These are phyloP conservation scores for Cutaneotrichosporon sp. DNA, from an alignment of 1,284 basidiomycete species.

Conservation along the genomic window DNA sequence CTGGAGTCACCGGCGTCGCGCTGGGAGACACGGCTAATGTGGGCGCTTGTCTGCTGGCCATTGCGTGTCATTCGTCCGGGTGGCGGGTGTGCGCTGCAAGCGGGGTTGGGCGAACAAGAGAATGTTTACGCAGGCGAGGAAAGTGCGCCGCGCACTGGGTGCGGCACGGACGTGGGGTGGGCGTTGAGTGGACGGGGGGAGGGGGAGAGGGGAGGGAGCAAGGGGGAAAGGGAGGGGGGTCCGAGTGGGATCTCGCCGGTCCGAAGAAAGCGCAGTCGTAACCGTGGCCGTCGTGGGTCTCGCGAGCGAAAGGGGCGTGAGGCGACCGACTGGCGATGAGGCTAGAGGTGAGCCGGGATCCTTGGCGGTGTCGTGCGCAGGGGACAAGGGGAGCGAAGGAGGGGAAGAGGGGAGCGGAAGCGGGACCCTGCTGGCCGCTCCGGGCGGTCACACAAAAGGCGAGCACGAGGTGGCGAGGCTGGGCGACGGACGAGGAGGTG, in stretches of 20 bases:
- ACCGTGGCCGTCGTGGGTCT: background rate
- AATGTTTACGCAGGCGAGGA: background rate
- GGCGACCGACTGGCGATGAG: background rate
- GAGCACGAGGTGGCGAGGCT: background rate
- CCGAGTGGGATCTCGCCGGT: background rate
- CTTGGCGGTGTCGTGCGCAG: background rate
- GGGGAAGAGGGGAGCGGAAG: background rate
- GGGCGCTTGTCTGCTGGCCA: constrained; percentile 8
- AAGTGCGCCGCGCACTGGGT: background rate
- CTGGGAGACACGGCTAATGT: constrained; percentile 13
- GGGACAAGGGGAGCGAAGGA: background rate
- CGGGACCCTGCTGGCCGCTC: background rate
- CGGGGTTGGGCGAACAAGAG: constrained; percentile 6
- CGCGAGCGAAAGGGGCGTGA: background rate
- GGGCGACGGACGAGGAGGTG: background rate
- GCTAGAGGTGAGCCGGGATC: background rate
- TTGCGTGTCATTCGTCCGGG: constrained; percentile 8
- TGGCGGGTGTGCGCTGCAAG: background rate
- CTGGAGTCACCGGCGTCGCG: background rate
- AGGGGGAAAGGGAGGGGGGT: background rate
- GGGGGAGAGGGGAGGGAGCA: background rate
- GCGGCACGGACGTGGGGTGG: background rate
- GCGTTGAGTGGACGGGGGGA: background rate
- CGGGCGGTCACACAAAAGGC: background rate
- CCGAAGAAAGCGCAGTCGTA: background rate